Conservation (phyloP, 371 early-diverging fungal genomes). For the Rhizopus stolonifer region DNA sequence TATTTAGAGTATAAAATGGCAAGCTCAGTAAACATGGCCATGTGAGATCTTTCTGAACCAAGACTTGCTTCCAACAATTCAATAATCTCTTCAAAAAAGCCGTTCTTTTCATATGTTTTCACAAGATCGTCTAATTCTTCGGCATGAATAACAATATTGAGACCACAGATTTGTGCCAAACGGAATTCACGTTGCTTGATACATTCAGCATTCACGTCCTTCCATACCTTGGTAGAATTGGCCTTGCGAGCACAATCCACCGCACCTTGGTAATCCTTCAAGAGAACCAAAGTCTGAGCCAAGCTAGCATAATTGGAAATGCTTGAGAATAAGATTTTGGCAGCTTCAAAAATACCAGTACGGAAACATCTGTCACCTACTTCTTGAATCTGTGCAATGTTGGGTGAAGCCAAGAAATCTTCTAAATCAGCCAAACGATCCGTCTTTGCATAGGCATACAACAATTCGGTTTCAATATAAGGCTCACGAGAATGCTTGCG, state of each 20-base stretch:
- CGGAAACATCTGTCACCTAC: conserved; percentile 97
- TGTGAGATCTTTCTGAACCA: conserved; percentile 95
- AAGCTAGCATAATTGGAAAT: conserved; percentile 96
- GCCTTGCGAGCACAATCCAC: conserved; percentile 98
- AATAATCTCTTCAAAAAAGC: conserved; percentile 90
- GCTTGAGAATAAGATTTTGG: conserved; percentile 89
- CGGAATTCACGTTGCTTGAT: conserved; percentile 92
- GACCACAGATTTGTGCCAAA: conserved; percentile 96
- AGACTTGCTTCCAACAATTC: conserved; percentile 88
- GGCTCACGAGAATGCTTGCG: conserved; percentile 92
- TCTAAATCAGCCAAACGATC: conserved; percentile 90
- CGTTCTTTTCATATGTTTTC: conserved; percentile 83
- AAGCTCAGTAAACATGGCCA: conserved; percentile 99
- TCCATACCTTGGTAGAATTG: conserved; percentile 96
- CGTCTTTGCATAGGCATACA: conserved; percentile 94
- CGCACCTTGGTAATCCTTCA: conserved; percentile 93
- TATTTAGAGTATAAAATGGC: conserved; percentile 96
- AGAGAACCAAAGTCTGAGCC: conserved; percentile 91
- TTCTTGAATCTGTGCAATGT: conserved; percentile 88
- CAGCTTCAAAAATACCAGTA: conserved; percentile 87
- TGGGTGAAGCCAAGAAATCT: conserved; percentile 88
- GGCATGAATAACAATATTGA: conserved; percentile 93
- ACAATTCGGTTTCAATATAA: conserved; percentile 87
- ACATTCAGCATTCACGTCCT: conserved; percentile 95
- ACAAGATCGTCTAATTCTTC: conserved; percentile 92